Evolutionary conservation across 768 basidiomycete species (phyloP).

Genomic region (Amanita muscaria): DNA sequence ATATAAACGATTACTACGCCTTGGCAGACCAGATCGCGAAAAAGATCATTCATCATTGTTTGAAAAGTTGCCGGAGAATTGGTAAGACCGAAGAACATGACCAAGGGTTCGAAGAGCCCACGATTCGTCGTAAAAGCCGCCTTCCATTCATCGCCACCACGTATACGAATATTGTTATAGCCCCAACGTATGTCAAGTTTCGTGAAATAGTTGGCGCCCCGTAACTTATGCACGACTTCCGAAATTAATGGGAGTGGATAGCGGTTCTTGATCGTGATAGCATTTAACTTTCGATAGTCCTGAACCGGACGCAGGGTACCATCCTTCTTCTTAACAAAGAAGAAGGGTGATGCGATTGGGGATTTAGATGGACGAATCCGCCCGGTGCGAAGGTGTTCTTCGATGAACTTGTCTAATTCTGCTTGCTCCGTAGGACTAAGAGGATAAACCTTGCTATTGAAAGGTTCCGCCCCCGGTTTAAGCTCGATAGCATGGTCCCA

Average conservation of each 20-base stretch:
- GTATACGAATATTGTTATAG: conserved; percentile 33
- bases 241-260: conserved; percentile 12
- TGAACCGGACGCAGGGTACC: background rate
- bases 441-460: too few relatives aligned
- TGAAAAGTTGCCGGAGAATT: conserved; percentile 28
- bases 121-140: conserved; percentile 29
- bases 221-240: conserved; percentile 33
- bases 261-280: background rate
- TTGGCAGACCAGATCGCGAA: conserved; percentile 19
- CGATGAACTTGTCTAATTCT: background rate
- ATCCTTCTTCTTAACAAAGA: background rate
- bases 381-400: background rate
- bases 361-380: background rate
- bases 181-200: conserved; percentile 31
- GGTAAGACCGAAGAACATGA: conserved; percentile 33
- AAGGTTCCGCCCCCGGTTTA: too few relatives aligned
- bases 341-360: background rate
- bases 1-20: conserved; percentile 29
- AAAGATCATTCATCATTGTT: conserved; percentile 33
- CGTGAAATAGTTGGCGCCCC: conserved; percentile 20
- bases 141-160: conserved; percentile 35
- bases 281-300: background rate
- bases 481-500: too few relatives aligned
- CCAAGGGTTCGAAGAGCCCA: conserved; percentile 31
- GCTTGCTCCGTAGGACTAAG: too few relatives aligned